These are phyloP conservation scores for Silene latifolia DNA, from an alignment of 148 eudicot genomes.

Conservation along the genomic window DNA sequence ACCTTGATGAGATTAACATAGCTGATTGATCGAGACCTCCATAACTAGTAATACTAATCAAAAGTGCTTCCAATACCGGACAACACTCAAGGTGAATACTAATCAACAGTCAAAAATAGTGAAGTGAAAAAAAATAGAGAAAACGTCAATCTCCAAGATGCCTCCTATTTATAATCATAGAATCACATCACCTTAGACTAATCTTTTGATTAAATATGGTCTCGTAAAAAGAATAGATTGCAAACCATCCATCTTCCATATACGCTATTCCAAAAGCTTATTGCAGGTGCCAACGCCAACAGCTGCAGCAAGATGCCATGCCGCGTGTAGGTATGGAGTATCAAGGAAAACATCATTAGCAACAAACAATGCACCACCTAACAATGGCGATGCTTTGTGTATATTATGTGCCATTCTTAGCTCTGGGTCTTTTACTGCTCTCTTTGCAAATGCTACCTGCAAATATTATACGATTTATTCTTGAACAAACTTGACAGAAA, in stretches of 20 bases:
- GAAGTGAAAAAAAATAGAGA: too few species aligned
- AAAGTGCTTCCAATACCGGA: too few species aligned
- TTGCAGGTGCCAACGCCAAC: slow-evolving; percentile 84
- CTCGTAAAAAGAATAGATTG: slow-evolving; percentile 7
- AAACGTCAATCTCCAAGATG: too few species aligned
- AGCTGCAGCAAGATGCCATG: slow-evolving; percentile 99
- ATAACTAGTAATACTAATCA: too few species aligned
- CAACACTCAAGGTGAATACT: too few species aligned
- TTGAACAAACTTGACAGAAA: neutral
- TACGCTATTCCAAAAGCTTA: slow-evolving; percentile 63
- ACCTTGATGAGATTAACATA: too few species aligned
- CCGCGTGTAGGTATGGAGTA: slow-evolving; percentile 87
- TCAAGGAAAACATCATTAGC: slow-evolving; percentile 79
- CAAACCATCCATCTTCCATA: neutral
- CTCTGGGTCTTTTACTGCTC: slow-evolving; percentile 77
- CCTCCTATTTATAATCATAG: too few species aligned
- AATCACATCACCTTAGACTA: too few species aligned
- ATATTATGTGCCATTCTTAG: slow-evolving; percentile 72
- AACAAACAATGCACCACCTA: slow-evolving; percentile 77
- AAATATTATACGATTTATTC: neutral
- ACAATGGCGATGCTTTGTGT: slow-evolving; percentile 74
- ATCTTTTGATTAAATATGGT: neutral
- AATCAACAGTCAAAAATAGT: too few species aligned
- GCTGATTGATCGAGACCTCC: too few species aligned
- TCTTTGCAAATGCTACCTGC: slow-evolving; percentile 87